These are phyloP conservation scores for Alternaria panax DNA, from an alignment of 2,329 filamentous ascomycete species.

Conservation along the genomic window DNA sequence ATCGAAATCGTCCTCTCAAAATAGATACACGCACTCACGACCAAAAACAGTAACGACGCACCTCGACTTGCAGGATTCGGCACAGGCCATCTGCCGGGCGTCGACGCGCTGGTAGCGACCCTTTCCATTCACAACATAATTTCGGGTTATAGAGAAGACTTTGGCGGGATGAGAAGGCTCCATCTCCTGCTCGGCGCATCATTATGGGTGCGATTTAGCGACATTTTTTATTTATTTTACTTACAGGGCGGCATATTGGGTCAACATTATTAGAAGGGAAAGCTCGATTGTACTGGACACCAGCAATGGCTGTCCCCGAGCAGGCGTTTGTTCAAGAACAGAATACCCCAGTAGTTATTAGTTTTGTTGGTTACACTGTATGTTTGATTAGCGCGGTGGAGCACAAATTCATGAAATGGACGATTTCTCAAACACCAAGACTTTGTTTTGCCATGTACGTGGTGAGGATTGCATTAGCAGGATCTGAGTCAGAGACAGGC, in stretches of 20 bases:
- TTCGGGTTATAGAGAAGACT: conserved; percentile 20
- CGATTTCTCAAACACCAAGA: conserved; percentile 5
- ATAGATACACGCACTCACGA: conserved; percentile 31
- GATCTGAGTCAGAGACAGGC: not conserved
- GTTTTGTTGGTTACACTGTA: conserved; percentile 13
- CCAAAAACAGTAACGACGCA: conserved; percentile 19
- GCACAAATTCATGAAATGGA: conserved; percentile 11
- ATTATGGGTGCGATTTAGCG: conserved; percentile 17
- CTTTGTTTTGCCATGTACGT: conserved; percentile 9
- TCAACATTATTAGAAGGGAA: conserved; percentile 29
- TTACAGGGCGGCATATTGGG: conserved; percentile 19
- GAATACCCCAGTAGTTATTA: conserved; percentile 33
- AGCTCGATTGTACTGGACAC: conserved; percentile 21
- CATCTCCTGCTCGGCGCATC: conserved; percentile 23
- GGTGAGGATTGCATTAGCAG: conserved; percentile 4
- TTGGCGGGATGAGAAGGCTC: conserved; percentile 4
- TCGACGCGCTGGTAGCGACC: conserved; percentile 25
- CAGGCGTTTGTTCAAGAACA: conserved; percentile 37
- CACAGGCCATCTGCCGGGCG: not conserved
- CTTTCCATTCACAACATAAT: conserved; percentile 9
- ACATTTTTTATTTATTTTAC: too few relatives aligned
- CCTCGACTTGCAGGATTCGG: conserved; percentile 16
- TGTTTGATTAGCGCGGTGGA: conserved; percentile 20
- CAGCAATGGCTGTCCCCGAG: conserved; percentile 29
- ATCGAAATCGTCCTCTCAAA: conserved; percentile 42